Evolutionary conservation across 805 yeast genomes (phyloP).

Genomic region (Saturnispora halmiae): DNA sequence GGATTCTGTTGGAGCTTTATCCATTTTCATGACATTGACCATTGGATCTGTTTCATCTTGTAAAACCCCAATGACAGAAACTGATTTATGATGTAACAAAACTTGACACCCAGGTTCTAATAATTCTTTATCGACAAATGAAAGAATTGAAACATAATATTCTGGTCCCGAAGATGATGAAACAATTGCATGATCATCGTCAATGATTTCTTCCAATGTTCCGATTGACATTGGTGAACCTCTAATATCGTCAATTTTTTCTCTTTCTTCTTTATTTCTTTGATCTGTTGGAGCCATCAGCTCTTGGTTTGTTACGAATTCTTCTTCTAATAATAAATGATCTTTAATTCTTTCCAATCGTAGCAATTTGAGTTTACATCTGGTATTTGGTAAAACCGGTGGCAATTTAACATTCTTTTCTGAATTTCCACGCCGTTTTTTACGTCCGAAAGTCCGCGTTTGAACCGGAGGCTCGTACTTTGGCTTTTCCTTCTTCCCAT

Average conservation of each 20-base stretch:
- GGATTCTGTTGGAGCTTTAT: conserved; percentile 93
- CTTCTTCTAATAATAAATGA: conserved; percentile 89
- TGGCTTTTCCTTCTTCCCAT: conserved; percentile 71
- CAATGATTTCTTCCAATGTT: conserved; percentile 92
- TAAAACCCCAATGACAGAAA: conserved; percentile 93
- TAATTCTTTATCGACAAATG: conserved; percentile 93
- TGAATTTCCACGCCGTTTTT: conserved; percentile 80
- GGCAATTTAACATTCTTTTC: conserved; percentile 70
- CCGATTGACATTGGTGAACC: conserved; percentile 97
- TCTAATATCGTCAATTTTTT: conserved; percentile 88
- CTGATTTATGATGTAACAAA: conserved; percentile 88
- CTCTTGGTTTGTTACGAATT: conserved; percentile 91
- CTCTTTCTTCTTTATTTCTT: conserved; percentile 91
- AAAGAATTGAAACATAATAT: conserved; percentile 89
- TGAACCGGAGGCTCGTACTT: conserved; percentile 98
- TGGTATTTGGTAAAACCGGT: conserved; percentile 78
- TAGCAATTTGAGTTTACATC: conserved; percentile 84
- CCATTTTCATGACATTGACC: conserved; percentile 96
- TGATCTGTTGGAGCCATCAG: conserved; percentile 93
- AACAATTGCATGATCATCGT: conserved; percentile 98
- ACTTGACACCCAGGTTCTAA: conserved; percentile 97
- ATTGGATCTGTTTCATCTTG: conserved; percentile 98
- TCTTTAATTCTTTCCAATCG: conserved; percentile 96
- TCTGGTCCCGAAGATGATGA: conserved; percentile 95
- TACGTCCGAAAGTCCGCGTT: conserved; percentile 75